These are phyloP conservation scores for Hypomontagnella submonticulosa DNA, from an alignment of 495 filamentous ascomycete genomes.

Conservation along the genomic window DNA sequence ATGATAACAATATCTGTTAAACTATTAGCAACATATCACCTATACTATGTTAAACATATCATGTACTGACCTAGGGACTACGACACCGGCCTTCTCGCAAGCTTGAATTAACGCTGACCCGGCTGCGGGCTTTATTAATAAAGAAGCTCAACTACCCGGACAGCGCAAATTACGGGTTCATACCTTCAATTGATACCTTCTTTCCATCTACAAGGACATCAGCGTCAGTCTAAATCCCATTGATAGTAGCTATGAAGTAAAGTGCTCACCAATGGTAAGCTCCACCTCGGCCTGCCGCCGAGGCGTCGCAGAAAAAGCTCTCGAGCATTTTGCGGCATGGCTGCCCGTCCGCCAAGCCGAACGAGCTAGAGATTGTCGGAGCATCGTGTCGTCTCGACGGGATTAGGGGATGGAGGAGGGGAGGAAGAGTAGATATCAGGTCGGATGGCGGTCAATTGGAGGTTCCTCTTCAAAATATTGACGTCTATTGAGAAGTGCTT, in stretches of 20 bases:
- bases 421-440: conserved; percentile 46
- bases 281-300: conserved; percentile 87
- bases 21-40: conserved; percentile 51
- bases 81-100: conserved; percentile 94
- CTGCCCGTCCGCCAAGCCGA: conserved; percentile 83
- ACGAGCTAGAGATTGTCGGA: conserved; percentile 86
- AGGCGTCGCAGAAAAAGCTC: conserved; percentile 79
- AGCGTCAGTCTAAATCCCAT: conserved; percentile 34
- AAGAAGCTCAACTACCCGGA: conserved; percentile 35
- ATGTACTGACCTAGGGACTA: conserved; percentile 77
- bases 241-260: conserved; percentile 28
- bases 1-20: conserved; percentile 94
- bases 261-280: conserved; percentile 85
- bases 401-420: conserved; percentile 39
- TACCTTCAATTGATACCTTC: conserved; percentile 96
- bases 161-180: conserved; percentile 25
- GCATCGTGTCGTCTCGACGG: conserved; percentile 75
- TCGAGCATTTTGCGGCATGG: conserved; percentile 69
- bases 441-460: conserved; percentile 43
- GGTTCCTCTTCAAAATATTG: conserved; percentile 41
- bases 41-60: not conserved
- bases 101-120: conserved; percentile 98
- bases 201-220: conserved; percentile 79
- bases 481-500: conserved; percentile 44
- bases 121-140: conserved; percentile 59